Evolutionary conservation across 2,329 filamentous ascomycete species (phyloP).

Genomic region (Orbilia javanica): DNA sequence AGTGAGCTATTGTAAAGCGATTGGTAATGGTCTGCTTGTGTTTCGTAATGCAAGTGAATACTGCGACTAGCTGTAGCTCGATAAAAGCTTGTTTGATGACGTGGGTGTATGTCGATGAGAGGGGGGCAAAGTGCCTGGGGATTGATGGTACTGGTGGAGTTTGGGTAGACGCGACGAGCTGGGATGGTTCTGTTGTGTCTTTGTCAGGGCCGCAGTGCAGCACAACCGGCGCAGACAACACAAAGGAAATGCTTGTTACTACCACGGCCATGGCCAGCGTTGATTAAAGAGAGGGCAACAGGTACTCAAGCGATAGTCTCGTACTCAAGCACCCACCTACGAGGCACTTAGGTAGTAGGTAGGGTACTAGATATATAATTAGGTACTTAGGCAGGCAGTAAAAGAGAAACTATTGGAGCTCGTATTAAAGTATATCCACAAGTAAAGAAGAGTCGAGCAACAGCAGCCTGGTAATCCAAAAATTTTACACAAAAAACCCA

Average conservation of each 20-base stretch:
- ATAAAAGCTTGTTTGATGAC: background rate
- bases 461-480: background rate
- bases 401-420: background rate
- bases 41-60: background rate
- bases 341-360: no score
- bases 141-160: background rate
- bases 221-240: conserved; percentile 9
- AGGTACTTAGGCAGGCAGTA: background rate
- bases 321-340: no score
- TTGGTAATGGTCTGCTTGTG: background rate
- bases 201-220: conserved; percentile 25
- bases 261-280: no score
- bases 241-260: conserved; percentile 9
- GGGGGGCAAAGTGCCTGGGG: background rate
- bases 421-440: conserved; percentile 49
- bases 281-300: no score
- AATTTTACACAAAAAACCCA: conserved; percentile 5
- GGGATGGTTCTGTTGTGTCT: background rate
- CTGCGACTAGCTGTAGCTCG: background rate
- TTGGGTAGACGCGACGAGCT: conserved; percentile 19
- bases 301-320: no score
- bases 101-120: background rate
- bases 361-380: no score
- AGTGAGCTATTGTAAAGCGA: background rate
- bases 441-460: conserved; percentile 9